Conservation (phyloP, 805 yeast genomes). For the Candida parachauliodes region DNA sequence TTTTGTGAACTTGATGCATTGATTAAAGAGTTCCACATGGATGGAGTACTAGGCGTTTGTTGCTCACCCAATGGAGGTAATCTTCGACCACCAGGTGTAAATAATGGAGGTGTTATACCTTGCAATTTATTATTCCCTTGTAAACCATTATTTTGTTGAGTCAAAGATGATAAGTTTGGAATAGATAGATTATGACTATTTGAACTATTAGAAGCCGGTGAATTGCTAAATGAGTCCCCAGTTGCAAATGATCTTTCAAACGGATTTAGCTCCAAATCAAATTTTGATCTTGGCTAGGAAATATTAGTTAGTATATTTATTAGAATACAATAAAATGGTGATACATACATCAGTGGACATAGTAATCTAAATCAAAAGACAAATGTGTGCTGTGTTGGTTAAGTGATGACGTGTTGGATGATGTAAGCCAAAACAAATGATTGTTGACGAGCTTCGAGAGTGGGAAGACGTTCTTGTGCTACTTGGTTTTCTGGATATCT, state of each 20-base stretch:
- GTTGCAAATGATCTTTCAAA: conserved; percentile 93
- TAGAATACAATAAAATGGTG: neutral
- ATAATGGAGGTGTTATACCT: conserved; percentile 45
- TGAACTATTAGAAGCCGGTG: neutral
- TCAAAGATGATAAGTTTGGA: conserved; percentile 28
- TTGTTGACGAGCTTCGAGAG: no score
- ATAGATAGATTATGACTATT: conserved; percentile 26
- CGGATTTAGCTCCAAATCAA: conserved; percentile 90
- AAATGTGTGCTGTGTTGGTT: no score
- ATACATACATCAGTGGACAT: conserved; percentile 23
- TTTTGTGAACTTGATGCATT: conserved; percentile 22
- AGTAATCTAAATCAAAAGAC: no score
- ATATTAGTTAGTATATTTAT: conserved; percentile 17
- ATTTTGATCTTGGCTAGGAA: conserved; percentile 39
- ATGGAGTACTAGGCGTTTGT: conserved; percentile 48
- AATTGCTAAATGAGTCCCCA: conserved; percentile 29
- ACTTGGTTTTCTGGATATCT: no score
- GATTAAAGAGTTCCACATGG: conserved; percentile 46
- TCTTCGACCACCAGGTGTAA: conserved; percentile 59
- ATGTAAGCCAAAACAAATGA: no score
- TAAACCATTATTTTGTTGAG: conserved; percentile 14
- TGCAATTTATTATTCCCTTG: conserved; percentile 19
- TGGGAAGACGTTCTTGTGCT: no score
- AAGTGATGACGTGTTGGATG: no score
- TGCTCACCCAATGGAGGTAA: conserved; percentile 49